Evolutionary conservation across 1,284 basidiomycete genomes (phyloP).

Genomic region (Cystobasidiaceae sp.): DNA sequence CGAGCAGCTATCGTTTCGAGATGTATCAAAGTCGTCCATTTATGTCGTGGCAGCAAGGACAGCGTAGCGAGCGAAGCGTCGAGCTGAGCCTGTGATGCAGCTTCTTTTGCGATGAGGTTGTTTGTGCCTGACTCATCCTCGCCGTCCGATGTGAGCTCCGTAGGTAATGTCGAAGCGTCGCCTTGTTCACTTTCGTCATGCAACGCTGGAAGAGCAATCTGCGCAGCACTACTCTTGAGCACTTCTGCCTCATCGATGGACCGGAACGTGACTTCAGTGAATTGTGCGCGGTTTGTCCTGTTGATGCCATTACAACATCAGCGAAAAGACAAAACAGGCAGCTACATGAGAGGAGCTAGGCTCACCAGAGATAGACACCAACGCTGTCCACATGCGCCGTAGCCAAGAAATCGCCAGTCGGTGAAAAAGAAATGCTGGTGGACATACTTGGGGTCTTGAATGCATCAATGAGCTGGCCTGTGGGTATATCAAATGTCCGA

Average conservation of each 20-base stretch:
- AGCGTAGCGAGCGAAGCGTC: slow-evolving; percentile 82
- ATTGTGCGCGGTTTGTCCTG: slow-evolving; percentile 94
- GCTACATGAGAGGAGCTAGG: neutral
- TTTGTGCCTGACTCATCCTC: slow-evolving; percentile 47
- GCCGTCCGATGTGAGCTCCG: slow-evolving; percentile 32
- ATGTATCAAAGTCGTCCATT: slow-evolving; percentile 95
- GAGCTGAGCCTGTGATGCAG: slow-evolving; percentile 70
- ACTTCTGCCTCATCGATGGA: slow-evolving; percentile 71
- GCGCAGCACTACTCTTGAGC: slow-evolving; percentile 44
- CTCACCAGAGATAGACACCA: slow-evolving; percentile 86
- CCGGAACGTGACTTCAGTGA: slow-evolving; percentile 74
- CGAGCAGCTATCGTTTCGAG: slow-evolving; percentile 91
- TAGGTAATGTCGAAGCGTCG: slow-evolving; percentile 46
- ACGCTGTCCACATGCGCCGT: slow-evolving; percentile 91
- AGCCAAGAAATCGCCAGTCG: slow-evolving; percentile 91
- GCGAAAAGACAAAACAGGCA: neutral
- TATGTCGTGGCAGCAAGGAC: slow-evolving; percentile 80
- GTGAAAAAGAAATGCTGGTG: slow-evolving; percentile 85
- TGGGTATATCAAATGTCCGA: slow-evolving; percentile 93
- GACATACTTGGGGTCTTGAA: slow-evolving; percentile 87
- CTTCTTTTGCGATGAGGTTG: slow-evolving; percentile 57
- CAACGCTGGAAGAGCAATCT: slow-evolving; percentile 71
- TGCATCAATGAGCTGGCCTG: slow-evolving; percentile 82
- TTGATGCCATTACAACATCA: neutral
- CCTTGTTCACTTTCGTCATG: slow-evolving; percentile 72